Evolutionary conservation across 257 asterid genomes (phyloP), one percentile per base, ranked within the genome.

Genomic region (Fraxinus quadrangulata): DNA sequence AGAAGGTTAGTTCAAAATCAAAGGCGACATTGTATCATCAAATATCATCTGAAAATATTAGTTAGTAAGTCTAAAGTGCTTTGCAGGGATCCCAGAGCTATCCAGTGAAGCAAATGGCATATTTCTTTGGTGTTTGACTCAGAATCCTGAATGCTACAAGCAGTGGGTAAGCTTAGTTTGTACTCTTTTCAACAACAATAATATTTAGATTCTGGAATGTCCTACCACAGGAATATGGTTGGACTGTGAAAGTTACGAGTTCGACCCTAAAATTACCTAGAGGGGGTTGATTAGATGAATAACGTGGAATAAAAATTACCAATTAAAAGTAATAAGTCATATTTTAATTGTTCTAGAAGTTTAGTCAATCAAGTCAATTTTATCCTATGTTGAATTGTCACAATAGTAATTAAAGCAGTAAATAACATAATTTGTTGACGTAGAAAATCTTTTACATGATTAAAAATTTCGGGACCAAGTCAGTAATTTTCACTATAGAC

Each of bases 101-200:
- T 86, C 94, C 51, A 82, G 81, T 79, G 97, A 94, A 86, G 96
- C 96, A 74, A 49, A 86, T 17, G 81, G 84, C 83, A 81, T 94
- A 80, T 92, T 90, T 75, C n/a, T 88, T 67, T 92, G 97, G 97
- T 86, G 92, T 85, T 88, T 93, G 91, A 82, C 85, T 51, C 98
- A 90, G 85, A 89, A 79, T 78, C 84, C 92, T 13, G 98, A 92
- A 65, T 90, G 96, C 83, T 92, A 87, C 85, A 87, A 87, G 86
- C 94, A 89, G 70, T 92, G 98, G 98, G 96, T 94, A 89, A 77
- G 95, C 30, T 76, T 75, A 26, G 63, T 33, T 61, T 34, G 28
- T 24, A 39, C 31, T 70, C 36, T 3, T 19, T 56, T 45, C 34
- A 0, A 0, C 39, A 11, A 14, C 2, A 6, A 16, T 39, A 23